Evolutionary conservation across 2,329 filamentous ascomycete genomes (phyloP).

Genomic region (Clarireedia hainanense): DNA sequence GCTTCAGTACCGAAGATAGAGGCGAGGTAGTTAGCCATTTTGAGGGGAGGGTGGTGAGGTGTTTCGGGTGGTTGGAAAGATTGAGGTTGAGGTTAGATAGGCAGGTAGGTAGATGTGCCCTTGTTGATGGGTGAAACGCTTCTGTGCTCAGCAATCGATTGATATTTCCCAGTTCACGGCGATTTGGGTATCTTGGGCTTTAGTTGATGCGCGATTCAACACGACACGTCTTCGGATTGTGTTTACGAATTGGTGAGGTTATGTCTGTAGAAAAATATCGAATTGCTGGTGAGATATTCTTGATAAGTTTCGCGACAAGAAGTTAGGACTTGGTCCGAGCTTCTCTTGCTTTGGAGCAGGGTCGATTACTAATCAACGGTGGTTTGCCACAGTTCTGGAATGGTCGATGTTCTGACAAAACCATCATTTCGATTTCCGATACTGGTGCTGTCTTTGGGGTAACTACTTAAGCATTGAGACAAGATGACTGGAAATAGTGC

Average conservation of each 20-base stretch:
- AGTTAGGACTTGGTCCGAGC: not conserved
- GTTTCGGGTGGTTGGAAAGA: not conserved
- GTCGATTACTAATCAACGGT: not conserved
- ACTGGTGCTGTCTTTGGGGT: no score
- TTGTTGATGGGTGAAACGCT: not conserved
- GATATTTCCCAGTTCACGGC: not conserved
- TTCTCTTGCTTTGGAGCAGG: not conserved
- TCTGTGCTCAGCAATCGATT: not conserved
- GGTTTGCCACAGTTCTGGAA: not conserved
- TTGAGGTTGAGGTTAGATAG: not conserved
- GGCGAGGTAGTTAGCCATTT: constrained; percentile 95
- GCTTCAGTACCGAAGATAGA: constrained; percentile 99
- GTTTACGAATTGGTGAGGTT: no score
- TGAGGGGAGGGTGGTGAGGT: constrained; percentile 12
- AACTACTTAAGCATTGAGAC: no score
- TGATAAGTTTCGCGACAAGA: not conserved
- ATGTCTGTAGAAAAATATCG: no score
- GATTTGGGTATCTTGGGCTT: not conserved
- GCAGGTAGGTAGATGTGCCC: not conserved
- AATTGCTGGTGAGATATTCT: not conserved
- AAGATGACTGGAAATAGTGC: no score
- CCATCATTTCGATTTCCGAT: no score
- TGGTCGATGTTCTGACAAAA: not conserved
- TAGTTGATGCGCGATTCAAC: no score
- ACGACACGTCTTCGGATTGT: no score